Evolutionary conservation across 1,284 basidiomycete genomes (phyloP), one percentile per base, ranked within the genome.

Genomic region (Filobasidium uniguttulatum): DNA sequence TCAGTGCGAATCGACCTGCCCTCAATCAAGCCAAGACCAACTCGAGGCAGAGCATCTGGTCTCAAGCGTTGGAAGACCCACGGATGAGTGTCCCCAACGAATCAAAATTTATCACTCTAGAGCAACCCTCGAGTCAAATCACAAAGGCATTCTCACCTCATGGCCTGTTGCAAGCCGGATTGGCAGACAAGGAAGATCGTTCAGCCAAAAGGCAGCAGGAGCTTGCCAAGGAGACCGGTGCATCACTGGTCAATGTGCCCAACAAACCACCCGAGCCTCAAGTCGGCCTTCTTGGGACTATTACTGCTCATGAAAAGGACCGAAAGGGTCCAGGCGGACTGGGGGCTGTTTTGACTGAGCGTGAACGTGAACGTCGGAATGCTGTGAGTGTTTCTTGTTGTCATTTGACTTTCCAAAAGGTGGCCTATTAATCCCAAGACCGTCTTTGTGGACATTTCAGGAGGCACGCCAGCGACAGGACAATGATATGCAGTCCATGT

Each of bases 191-290:
- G 67, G 81, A 90, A 61, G 90, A 94, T 63, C 80, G 90, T 38
- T 93, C 88, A 22, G 93, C 94, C 8, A 93, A 91, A 68, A 78
- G 83, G 47, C 88, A 94, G 62, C 91, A 99, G 66, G 85, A 91
- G 65, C 72, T 86, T 12, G 93, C 93, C 5, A 77, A 91, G 40
- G 88, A 91, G 67, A 79, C 76, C 7, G 94, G 94, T 30, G 82
- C 80, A 25, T 85, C 86, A 9, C 75, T 98, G 50, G 82, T 98
- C 70, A 91, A 91, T 63, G 87, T 98, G 19, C 86, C 87, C 4
- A 79, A 82, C 63, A 94, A 94, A 67, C 89, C 91, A 0, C 89
- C 88, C 3, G 88, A 89, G 1, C 93, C 94, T 8, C 88, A 94
- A 68, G 88, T 86, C 30, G 94, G 94, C 33, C 77, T 98, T 31